Evolutionary conservation across 805 yeast species (phyloP), one percentile per base, ranked within the genome.

Genomic region (Schizosaccharomyces cryophilus): DNA sequence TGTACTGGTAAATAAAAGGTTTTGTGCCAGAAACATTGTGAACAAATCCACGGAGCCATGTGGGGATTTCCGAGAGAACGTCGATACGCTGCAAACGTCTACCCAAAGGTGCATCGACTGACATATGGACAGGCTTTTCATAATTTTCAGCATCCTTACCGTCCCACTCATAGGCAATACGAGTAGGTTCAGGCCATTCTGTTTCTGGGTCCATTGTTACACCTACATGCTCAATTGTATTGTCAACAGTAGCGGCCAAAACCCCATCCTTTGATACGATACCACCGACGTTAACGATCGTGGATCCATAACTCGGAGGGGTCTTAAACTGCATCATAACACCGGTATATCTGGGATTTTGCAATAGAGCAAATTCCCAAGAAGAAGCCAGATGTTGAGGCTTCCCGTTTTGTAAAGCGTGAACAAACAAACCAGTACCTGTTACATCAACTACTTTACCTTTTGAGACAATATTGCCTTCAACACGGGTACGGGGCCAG

Each of bases 391-490:
- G 96, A 73, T 93, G 98, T 72, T 93, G 96, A 7, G 98, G 98
- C 73, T 93, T 93, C 97, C 93, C 89, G 64, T 97, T 97, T 75
- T 93, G 98, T 66, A 87, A 74, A 5, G 98, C 98, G 90, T 86
- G 83, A 61, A 90, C 95, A 69, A 82, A 89, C 95, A 93, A 85
- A 60, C 87, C 77, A 19, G 63, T 66, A 31, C 73, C 74, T 35
- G 68, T 65, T 56, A 74, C 66, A 35, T 71, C 74, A 60, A 76
- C 67, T 62, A 62, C 66, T 42, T 68, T 65, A 63, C 72, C 72
- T 65, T 71, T 69, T 70, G 77, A 70, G 51, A 73, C 75, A 64
- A 93, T 72, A 21, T 79, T 74, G 68, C 98, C 98, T 21, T 68
- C 69, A 58, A 80, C 84, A 24, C 72, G 64, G 71, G 88, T 83